Conservation (phyloP, 2,329 filamentous ascomycete species). For the Trichoderma koningiopsis region DNA sequence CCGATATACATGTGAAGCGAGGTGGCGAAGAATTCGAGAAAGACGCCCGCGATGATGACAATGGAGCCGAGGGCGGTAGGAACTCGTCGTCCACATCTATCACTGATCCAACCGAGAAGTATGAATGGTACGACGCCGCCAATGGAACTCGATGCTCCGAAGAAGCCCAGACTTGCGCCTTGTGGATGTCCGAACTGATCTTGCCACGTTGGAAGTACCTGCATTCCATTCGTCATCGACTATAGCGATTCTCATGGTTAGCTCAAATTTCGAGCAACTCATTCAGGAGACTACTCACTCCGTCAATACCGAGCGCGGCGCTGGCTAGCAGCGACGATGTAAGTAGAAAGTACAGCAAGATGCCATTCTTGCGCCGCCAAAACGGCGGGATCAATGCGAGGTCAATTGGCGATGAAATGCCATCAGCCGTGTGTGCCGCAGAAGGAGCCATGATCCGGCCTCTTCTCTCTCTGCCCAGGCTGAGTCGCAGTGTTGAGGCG, state of each 20-base stretch:
- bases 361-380: constrained; percentile 45
- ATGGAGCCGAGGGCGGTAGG: constrained; percentile 43
- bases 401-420: constrained; percentile 38
- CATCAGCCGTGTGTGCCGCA: constrained; percentile 37
- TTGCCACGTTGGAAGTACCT: constrained; percentile 43
- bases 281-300: constrained; percentile 35
- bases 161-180: constrained; percentile 43
- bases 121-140: constrained; percentile 44
- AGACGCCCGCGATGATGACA: constrained; percentile 43
- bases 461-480: background rate
- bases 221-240: constrained; percentile 47
- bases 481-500: background rate
- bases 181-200: constrained; percentile 42
- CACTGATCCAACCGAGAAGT: constrained; percentile 41
- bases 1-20: constrained; percentile 43
- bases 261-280: background rate
- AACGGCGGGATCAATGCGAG: constrained; percentile 38
- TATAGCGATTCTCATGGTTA: constrained; percentile 23
- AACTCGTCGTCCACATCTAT: constrained; percentile 39
- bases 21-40: constrained; percentile 42
- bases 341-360: constrained; percentile 46
- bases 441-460: constrained; percentile 37
- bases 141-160: constrained; percentile 44
- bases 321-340: constrained; percentile 47
- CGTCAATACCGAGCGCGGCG: constrained; percentile 46